Conservation (phyloP, 805 yeast species). For the Candida maltosa region DNA sequence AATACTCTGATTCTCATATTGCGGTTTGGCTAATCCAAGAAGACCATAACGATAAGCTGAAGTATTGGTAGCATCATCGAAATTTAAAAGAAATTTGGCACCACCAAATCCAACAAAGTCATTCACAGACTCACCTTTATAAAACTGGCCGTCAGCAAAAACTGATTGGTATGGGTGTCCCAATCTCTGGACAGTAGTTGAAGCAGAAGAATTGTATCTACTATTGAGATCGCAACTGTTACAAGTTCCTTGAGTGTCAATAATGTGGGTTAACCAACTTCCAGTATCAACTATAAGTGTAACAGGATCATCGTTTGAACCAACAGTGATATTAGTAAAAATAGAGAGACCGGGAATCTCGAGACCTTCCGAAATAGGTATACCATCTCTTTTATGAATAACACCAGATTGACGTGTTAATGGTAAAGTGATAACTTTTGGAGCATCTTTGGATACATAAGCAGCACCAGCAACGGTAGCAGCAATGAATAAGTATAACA, state of each 20-base stretch:
- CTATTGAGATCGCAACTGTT: background rate
- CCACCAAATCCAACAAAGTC: slow-evolving; percentile 2
- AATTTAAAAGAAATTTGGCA: background rate
- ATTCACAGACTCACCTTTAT: background rate
- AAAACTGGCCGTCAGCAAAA: background rate
- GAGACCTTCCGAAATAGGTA: too few species aligned
- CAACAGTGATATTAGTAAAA: too few species aligned
- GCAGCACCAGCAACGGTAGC: too few species aligned
- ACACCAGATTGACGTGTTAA: too few species aligned
- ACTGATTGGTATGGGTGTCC: background rate
- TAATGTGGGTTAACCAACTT: slow-evolving; percentile 1
- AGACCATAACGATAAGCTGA: background rate
- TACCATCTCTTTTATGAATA: too few species aligned
- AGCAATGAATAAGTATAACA: too few species aligned
- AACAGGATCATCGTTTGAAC: background rate
- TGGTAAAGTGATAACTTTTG: too few species aligned
- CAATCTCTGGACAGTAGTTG: background rate
- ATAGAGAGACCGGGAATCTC: too few species aligned
- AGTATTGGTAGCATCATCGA: slow-evolving; percentile 3
- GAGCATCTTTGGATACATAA: too few species aligned
- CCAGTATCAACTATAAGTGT: slow-evolving; percentile 1
- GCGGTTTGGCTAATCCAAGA: slow-evolving; percentile 1
- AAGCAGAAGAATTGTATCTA: background rate
- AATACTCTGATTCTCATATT: background rate
- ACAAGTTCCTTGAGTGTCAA: slow-evolving; percentile 1